phyloP scores from a whole-genome alignment of 305 asterid genomes.

The Fraxinus sp. region DNA sequence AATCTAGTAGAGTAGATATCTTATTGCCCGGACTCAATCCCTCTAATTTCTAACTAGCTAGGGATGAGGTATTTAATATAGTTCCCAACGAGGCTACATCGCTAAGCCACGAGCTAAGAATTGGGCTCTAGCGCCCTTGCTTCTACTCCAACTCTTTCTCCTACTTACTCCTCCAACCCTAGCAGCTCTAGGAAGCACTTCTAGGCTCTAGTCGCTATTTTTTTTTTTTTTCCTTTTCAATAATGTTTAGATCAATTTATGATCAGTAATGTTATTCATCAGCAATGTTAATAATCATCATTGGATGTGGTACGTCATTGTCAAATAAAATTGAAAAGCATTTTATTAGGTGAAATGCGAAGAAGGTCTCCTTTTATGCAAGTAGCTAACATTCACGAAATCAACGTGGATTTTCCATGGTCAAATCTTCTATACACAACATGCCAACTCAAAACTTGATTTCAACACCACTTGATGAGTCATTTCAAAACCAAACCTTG shows the following conservation, averaged over 20 bases:
- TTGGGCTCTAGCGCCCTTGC: background rate
- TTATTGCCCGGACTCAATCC: background rate
- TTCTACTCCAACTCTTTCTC: background rate
- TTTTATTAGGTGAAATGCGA: background rate
- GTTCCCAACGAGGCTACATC: background rate
- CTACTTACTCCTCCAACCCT: background rate
- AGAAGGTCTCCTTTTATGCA: background rate
- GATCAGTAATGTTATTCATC: background rate
- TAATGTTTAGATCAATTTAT: background rate
- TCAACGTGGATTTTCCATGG: background rate
- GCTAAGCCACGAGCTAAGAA: background rate
- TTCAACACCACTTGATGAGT: background rate
- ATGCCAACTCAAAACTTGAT: background rate
- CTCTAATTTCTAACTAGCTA: background rate
- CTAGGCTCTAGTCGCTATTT: background rate
- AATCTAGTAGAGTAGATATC: background rate
- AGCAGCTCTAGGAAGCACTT: background rate
- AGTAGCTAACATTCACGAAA: background rate
- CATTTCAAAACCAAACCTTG: slow-evolving; percentile 1
- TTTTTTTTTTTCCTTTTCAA: background rate
- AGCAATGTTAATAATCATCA: background rate
- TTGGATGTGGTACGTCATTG: background rate
- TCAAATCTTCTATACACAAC: background rate
- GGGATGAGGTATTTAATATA: background rate
- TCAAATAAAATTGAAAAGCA: background rate